Evolutionary conservation across 2,329 filamentous ascomycete genomes (phyloP), one percentile per base, ranked within the genome.

Genomic region (Microsporum canis): DNA sequence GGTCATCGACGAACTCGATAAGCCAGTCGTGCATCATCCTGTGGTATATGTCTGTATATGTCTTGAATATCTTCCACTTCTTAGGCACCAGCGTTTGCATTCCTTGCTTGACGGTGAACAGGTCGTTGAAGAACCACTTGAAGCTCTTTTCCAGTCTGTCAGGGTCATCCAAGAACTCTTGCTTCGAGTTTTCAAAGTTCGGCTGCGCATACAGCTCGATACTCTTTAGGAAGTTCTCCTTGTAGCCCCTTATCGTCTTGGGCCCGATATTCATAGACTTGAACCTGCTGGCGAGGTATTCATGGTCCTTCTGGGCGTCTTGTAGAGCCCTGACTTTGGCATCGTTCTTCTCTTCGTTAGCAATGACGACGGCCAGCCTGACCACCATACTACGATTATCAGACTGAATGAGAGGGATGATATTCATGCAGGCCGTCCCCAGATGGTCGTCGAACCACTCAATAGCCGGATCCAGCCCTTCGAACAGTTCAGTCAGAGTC

Each of bases 121-220:
- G 82, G 72, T 99, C 92, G 76, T 97, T 96, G 78, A 97, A 99
- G 75, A 86, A 99, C 94, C 94, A 99, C 70, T 88, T 88, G 75
- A 96, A 84, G 66, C 84, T 85, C 78, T 96, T 96, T 65, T 95
- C 89, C 55, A 99, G 80, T 68, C 84, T 85, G 57, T 86, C 82
- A 0, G 94, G 89, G 70, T 97, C 90, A 41, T 87, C 88, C 59
- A 92, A 76, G 72, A 99, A 97, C 55, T 85, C 82, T 60, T 88
- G 83, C 62, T 85, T 84, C 45, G 85, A 82, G 62, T 84, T 80
- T 10, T 85, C 84, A 68, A 96, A 90, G 69, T 92, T 88, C 51
- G 82, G 82, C 69, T 88, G 82, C 5, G 87, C 88, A 64, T 84
- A 86, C 62, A 86, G 79, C 68, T 86, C 83, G 70, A 96, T 90